Conservation (phyloP, 1,139 yeast genomes). For the Yamadazyma pseudoaaseri region DNA sequence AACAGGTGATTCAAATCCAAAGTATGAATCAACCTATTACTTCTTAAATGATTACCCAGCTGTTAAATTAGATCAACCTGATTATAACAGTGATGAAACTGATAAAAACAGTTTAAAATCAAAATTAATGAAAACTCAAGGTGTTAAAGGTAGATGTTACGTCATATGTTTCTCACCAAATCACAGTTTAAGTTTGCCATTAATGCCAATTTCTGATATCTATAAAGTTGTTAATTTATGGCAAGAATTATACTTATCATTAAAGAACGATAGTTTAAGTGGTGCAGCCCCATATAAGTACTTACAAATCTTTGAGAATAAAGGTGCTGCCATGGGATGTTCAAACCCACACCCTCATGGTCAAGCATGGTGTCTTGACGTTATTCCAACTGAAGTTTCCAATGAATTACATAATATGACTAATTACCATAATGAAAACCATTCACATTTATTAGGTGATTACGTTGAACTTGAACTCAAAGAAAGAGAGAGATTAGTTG, state of each 20-base stretch:
- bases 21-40: conserved; percentile 55
- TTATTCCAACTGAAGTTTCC: conserved; percentile 68
- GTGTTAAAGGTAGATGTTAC: conserved; percentile 67
- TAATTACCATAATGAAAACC: conserved; percentile 44
- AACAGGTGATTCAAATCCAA: conserved; percentile 61
- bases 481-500: conserved; percentile 53
- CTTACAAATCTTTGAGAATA: conserved; percentile 74
- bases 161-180: conserved; percentile 77
- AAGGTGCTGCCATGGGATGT: conserved; percentile 81
- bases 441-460: conserved; percentile 58
- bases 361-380: conserved; percentile 75
- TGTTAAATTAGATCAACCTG: conserved; percentile 59
- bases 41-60: conserved; percentile 75
- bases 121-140: conserved; percentile 52
- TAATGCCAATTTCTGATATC: conserved; percentile 50
- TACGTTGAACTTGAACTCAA: conserved; percentile 59
- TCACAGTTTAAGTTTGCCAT: conserved; percentile 66
- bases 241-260: conserved; percentile 50
- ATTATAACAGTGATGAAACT: conserved; percentile 23
- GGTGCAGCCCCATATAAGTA: conserved; percentile 53
- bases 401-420: conserved; percentile 54
- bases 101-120: conserved; percentile 27
- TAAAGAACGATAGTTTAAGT: conserved; percentile 33
- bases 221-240: conserved; percentile 55
- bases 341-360: conserved; percentile 82